Percentiles rank a stretch among this genome's conserved stretches.
phyloP scores from a whole-genome alignment of 257 asterid species.

The Lantana camara region DNA sequence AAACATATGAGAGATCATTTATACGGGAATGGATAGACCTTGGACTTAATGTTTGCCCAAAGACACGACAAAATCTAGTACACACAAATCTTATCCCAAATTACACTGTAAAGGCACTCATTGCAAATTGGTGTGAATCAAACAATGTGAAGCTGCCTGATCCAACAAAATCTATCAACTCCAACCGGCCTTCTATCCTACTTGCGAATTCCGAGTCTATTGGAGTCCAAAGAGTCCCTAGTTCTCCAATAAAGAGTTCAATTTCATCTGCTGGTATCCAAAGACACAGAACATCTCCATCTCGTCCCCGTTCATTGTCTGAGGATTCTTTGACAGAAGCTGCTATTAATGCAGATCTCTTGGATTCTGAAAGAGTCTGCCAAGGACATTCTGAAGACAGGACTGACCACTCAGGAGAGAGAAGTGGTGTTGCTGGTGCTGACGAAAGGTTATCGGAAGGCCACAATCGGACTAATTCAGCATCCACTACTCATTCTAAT shows the following conservation, averaged over 20 bases:
- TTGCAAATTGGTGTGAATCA: constrained; percentile 60
- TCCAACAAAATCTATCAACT: constrained; percentile 41
- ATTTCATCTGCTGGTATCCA: constrained; percentile 36
- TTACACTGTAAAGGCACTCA: constrained; percentile 62
- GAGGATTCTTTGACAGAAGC: constrained; percentile 47
- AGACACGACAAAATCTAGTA: constrained; percentile 58
- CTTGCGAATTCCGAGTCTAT: constrained; percentile 44
- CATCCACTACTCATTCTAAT: constrained; percentile 45
- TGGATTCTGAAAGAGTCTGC: constrained; percentile 40
- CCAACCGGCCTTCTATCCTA: constrained; percentile 47
- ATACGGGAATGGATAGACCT: constrained; percentile 67
- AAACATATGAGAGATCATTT: constrained; percentile 67
- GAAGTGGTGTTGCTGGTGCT: constrained; percentile 31
- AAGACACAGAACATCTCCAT: constrained; percentile 34
- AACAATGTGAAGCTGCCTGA: constrained; percentile 60
- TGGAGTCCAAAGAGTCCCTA: constrained; percentile 36
- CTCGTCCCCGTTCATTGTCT: constrained; percentile 47
- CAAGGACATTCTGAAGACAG: constrained; percentile 40
- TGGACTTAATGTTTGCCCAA: constrained; percentile 66
- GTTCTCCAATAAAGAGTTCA: constrained; percentile 38
- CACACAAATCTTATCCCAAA: constrained; percentile 65
- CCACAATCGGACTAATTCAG: constrained; percentile 47
- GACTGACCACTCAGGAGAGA: constrained; percentile 47
- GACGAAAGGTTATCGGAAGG: constrained; percentile 40
- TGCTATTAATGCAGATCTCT: constrained; percentile 32